Evolutionary conservation across 768 basidiomycete genomes (phyloP).

Genomic region (Mycena rebaudengoi): DNA sequence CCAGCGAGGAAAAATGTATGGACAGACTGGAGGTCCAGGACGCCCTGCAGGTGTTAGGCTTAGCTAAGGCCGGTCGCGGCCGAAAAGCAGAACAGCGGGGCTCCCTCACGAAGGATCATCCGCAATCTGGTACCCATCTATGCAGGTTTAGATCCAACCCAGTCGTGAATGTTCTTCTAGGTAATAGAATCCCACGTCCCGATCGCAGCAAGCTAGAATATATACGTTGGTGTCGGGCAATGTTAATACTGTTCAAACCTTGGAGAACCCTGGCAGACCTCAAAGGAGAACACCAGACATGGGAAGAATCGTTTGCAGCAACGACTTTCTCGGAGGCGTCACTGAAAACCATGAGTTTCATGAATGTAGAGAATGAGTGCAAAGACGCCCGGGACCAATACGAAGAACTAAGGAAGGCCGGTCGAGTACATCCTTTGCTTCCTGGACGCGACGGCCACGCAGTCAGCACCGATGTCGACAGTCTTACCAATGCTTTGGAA

Average conservation of each 20-base stretch:
- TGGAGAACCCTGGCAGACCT: neutral
- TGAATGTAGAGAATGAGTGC: slow-evolving; percentile 2
- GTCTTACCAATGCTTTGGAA: neutral
- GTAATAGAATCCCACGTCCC: neutral
- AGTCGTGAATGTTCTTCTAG: neutral
- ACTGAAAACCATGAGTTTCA: neutral
- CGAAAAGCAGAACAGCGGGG: neutral
- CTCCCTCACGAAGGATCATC: neutral
- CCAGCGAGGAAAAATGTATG: neutral
- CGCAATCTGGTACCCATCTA: neutral
- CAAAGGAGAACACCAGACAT: neutral
- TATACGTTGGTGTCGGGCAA: slow-evolving; percentile 2
- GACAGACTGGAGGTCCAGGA: neutral
- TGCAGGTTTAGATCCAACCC: neutral
- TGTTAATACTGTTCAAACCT: slow-evolving; percentile 4
- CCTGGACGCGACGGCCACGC: neutral
- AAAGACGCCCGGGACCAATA: neutral
- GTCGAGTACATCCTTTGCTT: neutral
- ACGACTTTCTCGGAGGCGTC: neutral
- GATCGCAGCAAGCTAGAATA: neutral
- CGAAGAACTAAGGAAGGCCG: neutral
- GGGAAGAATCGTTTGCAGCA: neutral
- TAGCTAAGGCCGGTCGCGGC: no score
- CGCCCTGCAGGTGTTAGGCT: neutral
- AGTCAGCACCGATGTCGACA: neutral